Percentiles rank a stretch among this genome's conserved stretches.
Conservation (phyloP, 306 rosid genomes). For the Cucurbita ficifolia region DNA sequence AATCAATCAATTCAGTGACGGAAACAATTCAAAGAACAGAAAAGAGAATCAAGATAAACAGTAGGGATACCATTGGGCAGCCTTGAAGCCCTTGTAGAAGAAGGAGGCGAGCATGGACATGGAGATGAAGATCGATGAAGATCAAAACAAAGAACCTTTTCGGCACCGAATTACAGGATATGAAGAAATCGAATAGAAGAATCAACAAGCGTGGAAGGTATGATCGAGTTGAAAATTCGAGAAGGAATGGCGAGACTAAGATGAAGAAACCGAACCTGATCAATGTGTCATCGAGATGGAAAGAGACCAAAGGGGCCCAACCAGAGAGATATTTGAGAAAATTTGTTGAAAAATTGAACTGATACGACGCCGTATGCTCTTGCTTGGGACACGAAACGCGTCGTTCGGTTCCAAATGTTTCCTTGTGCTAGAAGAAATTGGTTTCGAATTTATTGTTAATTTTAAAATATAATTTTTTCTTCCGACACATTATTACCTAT, state of each 20-base stretch:
- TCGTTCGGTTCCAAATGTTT: background rate
- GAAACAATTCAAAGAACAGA: background rate
- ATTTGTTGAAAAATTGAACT: background rate
- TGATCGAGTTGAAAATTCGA: background rate
- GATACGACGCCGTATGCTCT: background rate
- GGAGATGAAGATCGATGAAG: background rate
- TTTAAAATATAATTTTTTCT: no score
- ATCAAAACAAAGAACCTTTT: background rate
- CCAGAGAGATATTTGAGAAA: background rate
- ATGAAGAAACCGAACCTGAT: background rate
- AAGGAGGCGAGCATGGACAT: constrained; percentile 83
- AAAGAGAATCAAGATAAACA: background rate
- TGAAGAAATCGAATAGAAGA: background rate
- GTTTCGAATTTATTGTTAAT: no score
- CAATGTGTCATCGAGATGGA: background rate
- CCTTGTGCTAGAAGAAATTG: constrained; percentile 5
- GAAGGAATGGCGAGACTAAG: background rate
- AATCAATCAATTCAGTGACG: background rate
- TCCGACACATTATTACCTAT: no score
- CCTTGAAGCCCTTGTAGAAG: constrained; percentile 85
- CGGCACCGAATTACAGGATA: background rate
- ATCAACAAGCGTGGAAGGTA: background rate
- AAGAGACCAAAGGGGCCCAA: background rate
- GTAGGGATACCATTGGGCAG: constrained; percentile 56
- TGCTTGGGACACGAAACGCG: background rate